These are phyloP conservation scores for Magnolia kwangsiensis DNA, from an alignment of 164 flowering plant genomes.

Conservation along the genomic window DNA sequence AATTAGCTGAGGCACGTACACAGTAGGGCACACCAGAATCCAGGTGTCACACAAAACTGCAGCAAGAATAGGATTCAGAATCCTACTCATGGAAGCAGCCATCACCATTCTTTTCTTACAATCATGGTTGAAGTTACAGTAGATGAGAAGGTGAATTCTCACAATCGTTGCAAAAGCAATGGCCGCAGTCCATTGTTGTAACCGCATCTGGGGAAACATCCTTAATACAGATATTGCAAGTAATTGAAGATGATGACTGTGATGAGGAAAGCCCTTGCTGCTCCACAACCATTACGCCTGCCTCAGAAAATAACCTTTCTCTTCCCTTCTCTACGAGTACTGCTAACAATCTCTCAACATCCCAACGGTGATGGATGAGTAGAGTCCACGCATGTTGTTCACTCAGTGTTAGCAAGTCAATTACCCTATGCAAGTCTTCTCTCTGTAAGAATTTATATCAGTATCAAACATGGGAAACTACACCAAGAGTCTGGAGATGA, in stretches of 20 bases:
- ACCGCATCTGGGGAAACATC: slow-evolving; percentile 39
- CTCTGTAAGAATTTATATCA: slow-evolving; percentile 35
- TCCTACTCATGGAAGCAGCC: background rate
- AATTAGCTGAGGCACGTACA: background rate
- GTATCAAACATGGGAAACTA: background rate
- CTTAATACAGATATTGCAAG: slow-evolving; percentile 63
- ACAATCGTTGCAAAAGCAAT: slow-evolving; percentile 60
- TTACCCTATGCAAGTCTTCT: slow-evolving; percentile 64
- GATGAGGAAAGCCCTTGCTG: slow-evolving; percentile 13
- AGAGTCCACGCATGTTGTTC: slow-evolving; percentile 84
- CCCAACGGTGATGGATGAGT: slow-evolving; percentile 82
- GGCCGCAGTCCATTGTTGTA: slow-evolving; percentile 83
- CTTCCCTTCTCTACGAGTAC: slow-evolving; percentile 70
- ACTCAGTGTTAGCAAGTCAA: slow-evolving; percentile 58
- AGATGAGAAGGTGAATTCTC: slow-evolving; percentile 1
- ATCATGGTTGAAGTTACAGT: background rate
- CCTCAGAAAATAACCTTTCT: slow-evolving; percentile 46
- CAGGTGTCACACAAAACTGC: background rate
- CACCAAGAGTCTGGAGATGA: background rate
- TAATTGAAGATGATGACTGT: slow-evolving; percentile 18
- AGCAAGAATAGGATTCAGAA: background rate
- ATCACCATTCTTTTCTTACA: background rate
- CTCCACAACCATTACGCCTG: slow-evolving; percentile 55
- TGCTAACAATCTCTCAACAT: slow-evolving; percentile 57
- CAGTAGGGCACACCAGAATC: background rate